Conservation (phyloP, 2,329 filamentous ascomycete species). For the Trichoderma polysporum region DNA sequence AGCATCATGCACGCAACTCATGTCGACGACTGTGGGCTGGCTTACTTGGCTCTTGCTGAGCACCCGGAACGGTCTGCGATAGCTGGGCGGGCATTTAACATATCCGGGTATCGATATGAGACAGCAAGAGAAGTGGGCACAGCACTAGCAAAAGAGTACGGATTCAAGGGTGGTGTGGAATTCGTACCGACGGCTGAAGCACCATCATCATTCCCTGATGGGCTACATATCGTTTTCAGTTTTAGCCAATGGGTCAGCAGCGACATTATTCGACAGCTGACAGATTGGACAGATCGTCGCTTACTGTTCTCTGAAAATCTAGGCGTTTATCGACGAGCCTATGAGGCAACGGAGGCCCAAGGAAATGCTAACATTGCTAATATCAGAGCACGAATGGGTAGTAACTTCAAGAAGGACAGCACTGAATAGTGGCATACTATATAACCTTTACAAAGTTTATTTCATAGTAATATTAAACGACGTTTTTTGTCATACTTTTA, state of each 20-base stretch:
- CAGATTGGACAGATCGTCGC: conserved; percentile 42
- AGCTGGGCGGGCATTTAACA: conserved; percentile 44
- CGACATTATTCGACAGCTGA: conserved; percentile 40
- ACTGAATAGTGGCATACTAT: no score
- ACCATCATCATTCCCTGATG: conserved; percentile 5
- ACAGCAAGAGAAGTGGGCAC: conserved; percentile 40
- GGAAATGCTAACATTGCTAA: not conserved
- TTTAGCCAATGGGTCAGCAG: conserved; percentile 46
- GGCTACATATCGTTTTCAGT: conserved; percentile 32
- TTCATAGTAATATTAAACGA: no score
- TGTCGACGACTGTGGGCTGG: conserved; percentile 50
- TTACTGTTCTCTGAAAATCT: conserved; percentile 39
- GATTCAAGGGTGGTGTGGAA: conserved; percentile 33
- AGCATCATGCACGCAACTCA: conserved; percentile 48
- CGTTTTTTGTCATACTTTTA: no score
- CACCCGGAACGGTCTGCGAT: conserved; percentile 34
- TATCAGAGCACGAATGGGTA: not conserved
- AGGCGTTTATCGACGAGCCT: conserved; percentile 39
- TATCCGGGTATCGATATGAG: conserved; percentile 46
- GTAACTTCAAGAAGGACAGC: not conserved
- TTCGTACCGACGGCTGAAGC: conserved; percentile 28
- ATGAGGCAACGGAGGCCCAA: conserved; percentile 31
- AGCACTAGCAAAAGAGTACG: conserved; percentile 43
- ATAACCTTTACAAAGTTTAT: no score
- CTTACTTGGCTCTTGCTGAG: conserved; percentile 46